These are phyloP conservation scores for Adansonia gregorii DNA, from an alignment of 441 rosid species.

Conservation along the genomic window DNA sequence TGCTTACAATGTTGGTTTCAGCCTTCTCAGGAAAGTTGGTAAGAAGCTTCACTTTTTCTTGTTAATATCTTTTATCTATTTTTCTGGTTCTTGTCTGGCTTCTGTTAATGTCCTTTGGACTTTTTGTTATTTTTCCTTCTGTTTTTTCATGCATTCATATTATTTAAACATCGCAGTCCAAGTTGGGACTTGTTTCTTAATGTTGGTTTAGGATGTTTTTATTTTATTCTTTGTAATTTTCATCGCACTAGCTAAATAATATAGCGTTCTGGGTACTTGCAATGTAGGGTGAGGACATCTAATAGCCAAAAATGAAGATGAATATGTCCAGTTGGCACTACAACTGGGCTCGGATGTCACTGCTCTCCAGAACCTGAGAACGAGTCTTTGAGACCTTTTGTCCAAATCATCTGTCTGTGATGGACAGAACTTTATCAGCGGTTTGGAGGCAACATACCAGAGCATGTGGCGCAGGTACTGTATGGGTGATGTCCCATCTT, in stretches of 20 bases:
- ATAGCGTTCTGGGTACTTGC: not conserved
- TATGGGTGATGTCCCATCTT: slow-evolving; percentile 82
- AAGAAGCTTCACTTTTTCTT: slow-evolving; percentile 34
- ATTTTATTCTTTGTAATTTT: not conserved
- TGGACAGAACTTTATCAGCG: slow-evolving; percentile 61
- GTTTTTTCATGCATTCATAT: not conserved
- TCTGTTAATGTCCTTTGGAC: not conserved
- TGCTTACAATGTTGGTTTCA: slow-evolving; percentile 94
- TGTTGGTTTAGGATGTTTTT: not conserved
- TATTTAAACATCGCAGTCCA: not conserved
- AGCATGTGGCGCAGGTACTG: slow-evolving; percentile 88
- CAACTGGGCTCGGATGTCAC: slow-evolving; percentile 75
- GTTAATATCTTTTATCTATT: slow-evolving; percentile 1
- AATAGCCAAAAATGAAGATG: slow-evolving; percentile 78
- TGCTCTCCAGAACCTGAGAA: slow-evolving; percentile 75
- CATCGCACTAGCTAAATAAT: not conserved
- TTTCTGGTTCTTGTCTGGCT: not conserved
- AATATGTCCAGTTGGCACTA: slow-evolving; percentile 78
- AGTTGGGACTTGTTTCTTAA: not conserved
- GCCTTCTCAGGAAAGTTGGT: slow-evolving; percentile 92
- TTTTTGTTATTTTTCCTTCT: not conserved
- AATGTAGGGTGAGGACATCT: slow-evolving; percentile 72
- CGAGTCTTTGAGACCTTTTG: slow-evolving; percentile 83
- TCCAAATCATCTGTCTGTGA: slow-evolving; percentile 81
- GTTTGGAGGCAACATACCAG: slow-evolving; percentile 76